Evolutionary conservation across 2,329 filamentous ascomycete genomes (phyloP).

Genomic region (Bipolaris oryzae): DNA sequence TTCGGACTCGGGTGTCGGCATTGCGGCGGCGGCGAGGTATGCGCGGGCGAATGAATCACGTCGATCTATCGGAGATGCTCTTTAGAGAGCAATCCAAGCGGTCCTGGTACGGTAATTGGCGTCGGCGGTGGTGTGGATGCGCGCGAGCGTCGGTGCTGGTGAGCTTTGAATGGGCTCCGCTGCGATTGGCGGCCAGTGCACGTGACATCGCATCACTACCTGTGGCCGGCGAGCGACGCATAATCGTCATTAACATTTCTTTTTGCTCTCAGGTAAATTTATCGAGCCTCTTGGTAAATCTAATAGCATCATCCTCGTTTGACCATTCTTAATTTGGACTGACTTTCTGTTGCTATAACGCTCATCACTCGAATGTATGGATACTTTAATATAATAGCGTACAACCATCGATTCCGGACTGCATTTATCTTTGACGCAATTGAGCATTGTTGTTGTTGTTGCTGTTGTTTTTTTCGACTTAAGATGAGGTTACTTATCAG

Average conservation of each 20-base stretch:
- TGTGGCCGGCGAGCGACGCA: neutral
- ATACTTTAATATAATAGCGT: too few relatives aligned
- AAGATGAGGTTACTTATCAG: too few relatives aligned
- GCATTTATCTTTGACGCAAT: too few relatives aligned
- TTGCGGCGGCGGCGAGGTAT: slow-evolving; percentile 49
- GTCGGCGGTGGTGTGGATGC: slow-evolving; percentile 15
- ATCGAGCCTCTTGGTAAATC: too few relatives aligned
- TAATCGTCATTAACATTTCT: neutral
- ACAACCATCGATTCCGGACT: too few relatives aligned
- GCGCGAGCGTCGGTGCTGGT: slow-evolving; percentile 13
- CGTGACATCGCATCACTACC: slow-evolving; percentile 14
- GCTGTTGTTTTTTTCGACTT: too few relatives aligned
- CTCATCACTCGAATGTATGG: too few relatives aligned
- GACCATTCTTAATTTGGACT: too few relatives aligned
- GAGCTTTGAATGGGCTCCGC: slow-evolving; percentile 20
- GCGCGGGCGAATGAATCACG: slow-evolving; percentile 1
- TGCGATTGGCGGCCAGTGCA: slow-evolving; percentile 17
- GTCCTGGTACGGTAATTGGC: slow-evolving; percentile 21
- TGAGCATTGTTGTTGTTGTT: too few relatives aligned
- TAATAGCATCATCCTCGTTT: too few relatives aligned
- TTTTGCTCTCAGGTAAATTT: neutral
- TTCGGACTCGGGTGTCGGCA: slow-evolving; percentile 84
- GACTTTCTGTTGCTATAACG: too few relatives aligned
- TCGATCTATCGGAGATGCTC: neutral
- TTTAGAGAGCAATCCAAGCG: neutral